phyloP scores from a whole-genome alignment of 441 rosid species.

The Bruguiera hainesii region DNA sequence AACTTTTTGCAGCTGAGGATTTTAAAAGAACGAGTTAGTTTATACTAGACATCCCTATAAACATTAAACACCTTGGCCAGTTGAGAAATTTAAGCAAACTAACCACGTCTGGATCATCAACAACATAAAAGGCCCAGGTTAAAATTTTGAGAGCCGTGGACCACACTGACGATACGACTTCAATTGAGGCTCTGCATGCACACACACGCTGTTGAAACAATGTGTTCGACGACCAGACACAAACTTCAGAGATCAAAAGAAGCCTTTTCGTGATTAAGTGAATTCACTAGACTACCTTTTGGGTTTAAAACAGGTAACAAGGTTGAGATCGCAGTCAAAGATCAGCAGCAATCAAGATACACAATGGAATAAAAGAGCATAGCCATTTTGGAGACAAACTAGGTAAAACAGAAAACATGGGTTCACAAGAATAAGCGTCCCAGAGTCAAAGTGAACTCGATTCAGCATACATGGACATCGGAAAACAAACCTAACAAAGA shows the following conservation, averaged over 20 bases:
- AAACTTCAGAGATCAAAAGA: constrained; percentile 1
- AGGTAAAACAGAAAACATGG: background rate
- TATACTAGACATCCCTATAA: constrained; percentile 4
- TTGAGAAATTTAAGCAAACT: constrained; percentile 13
- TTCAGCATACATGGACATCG: constrained; percentile 5
- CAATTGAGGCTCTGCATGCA: background rate
- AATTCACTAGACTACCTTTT: too few relatives aligned
- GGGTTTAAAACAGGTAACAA: background rate
- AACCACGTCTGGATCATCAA: background rate
- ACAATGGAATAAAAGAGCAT: background rate
- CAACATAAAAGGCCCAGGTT: background rate
- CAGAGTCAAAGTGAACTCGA: background rate
- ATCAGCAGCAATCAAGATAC: background rate
- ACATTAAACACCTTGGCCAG: background rate
- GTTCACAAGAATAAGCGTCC: background rate
- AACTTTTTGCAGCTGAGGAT: background rate
- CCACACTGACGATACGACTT: constrained; percentile 15
- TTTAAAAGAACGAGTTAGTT: background rate
- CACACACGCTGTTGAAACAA: too few relatives aligned
- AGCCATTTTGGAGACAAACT: background rate
- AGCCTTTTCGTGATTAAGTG: background rate
- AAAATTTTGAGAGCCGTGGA: constrained; percentile 1
- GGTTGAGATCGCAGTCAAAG: background rate
- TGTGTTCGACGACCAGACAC: background rate
- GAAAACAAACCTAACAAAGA: constrained; percentile 6